Evolutionary conservation across 768 basidiomycete species (phyloP), one percentile per base, ranked within the genome.

Genomic region (Suillus clintonianus): DNA sequence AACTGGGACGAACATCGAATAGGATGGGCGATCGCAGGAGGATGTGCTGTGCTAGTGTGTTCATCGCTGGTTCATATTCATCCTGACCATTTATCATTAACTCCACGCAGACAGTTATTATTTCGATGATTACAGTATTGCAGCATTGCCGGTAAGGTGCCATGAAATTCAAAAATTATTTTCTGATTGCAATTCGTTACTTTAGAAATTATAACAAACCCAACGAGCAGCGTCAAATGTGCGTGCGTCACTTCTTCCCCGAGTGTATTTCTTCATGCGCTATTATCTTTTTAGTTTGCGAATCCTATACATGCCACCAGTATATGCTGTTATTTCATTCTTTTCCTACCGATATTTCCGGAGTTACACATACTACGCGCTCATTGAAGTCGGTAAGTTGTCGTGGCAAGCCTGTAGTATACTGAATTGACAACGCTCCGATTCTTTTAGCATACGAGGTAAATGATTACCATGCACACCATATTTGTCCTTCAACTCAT

Each of bases 311-410:
- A 91, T 95, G 92, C 92, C 93, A 2, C 85, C 87, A 1, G 81
- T 94, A 48, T 94, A 91, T 73, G 89, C 89, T 32, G 78, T 94
- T 65, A 85, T 95, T 56, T 92, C 92, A 1, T 96, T 95, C 79
- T 85, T 92, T 68, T 91, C 91, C 32, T 96, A 92, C 70, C 86
- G 94, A 1, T 95, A 79, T 78, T 95, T 92, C 79, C 85, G 92
- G 43, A 78, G 84, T 62, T 95, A 92, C 70, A 92, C 85, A 47
- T 87, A 87, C 69, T 86, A 86, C 68, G 78, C 77, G 41, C 80
- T 86, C 48, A 77, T 80, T 55, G 80, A 86, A 77, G 71, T 79
- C 58, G 79, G 86, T 86, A 62, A 59, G 84, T 70, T 27, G 19
- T 14, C 6, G 4, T 43, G 51, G 17, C 24, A 13, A 22, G 19